Base-by-base conservation (phyloP, 257 asterid species). In the Petunia secreta region DNA sequence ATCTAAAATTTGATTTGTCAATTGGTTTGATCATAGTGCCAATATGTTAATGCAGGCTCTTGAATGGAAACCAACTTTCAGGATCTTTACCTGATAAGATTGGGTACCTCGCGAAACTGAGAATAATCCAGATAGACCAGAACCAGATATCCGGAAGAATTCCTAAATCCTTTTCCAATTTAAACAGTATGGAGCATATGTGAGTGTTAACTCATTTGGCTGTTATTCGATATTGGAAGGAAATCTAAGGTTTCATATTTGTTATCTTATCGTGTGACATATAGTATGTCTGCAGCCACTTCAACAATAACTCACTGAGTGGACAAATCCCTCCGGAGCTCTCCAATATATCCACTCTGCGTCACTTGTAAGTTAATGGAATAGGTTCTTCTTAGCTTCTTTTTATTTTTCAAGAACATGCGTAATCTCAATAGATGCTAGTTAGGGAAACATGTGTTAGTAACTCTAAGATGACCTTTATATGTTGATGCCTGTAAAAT, bases 301-400 rank as follows among this genome's bases (percentile, higher is more conserved):
- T 86, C 85, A 88, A 88, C 80, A 86, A 88, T 76, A 88, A 88
- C 77, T 84, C 89, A 16, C 87, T 88, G 77, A 88, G 81, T 80
- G 91, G 89, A 54, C 87, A 86, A 82, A 84, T 88, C 74, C 91
- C 91, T 43, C 15, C 75, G 1, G 83, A 88, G 64, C 85, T 88
- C 60, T 80, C 87, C 58, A 81, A 78, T 79, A 16, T 88, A 54
- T 79, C 88, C 46, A 83, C 79, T 43, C 58, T 88, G 76, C 44
- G 73, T 83, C 91, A 88, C 82, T 75, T 88, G 91, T 88, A 84
- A 84, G 89, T 82, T 63, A 48, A 69, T 10, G 44, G 44, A 63
- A 63, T 15, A 9, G 15, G 9, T 63, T 37, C 43, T 37, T 50
- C 46, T 73, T 73, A 13, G 78, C 39, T 73, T 68, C 62, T 73